Base-by-base conservation (phyloP, 2,329 filamentous ascomycete genomes). In the Xylariaceae sp. region DNA sequence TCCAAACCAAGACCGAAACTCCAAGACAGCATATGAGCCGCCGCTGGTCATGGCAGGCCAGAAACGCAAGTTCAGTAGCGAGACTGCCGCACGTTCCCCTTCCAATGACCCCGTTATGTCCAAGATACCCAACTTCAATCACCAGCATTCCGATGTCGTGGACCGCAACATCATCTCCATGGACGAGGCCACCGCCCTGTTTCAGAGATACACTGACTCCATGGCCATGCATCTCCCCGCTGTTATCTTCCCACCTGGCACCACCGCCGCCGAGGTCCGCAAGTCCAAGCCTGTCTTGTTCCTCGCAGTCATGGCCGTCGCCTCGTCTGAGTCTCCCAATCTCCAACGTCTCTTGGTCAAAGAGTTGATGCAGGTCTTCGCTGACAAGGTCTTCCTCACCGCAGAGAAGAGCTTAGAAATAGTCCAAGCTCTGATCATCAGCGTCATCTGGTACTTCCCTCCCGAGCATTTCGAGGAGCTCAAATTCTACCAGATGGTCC, bases 401-500 rank as follows among this genome's bases (percentile, higher is more conserved):
- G 88, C 87, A 11, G 83, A 89, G 56, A 95, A 94, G 71, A 88
- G 80, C 27, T 67, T 95, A 16, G 90, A 95, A 64, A 72, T 95
- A 6, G 80, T 94, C 7, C 90, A 95, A 67, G 80, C 87, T 2
- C 69, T 95, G 33, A 77, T 88, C 47, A 71, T 95, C 3, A 75
- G 81, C 6, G 81, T 84, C n/a, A 77, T 90, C 17, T 95, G 89
- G 87, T 94, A 95, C 64, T 83, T 82, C 63, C 88, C 88, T 14
- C 89, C 89, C 0, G 83, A 92, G 54, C 79, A 86, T 56, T 87
- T 87, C 48, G 88, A 94, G 59, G 86, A 93, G 67, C 80, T 92
- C 59, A 93, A 93, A 62, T 94, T 93, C 64, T 95, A 93, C 67
- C 87, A 92, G 68, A 77, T 93, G 54, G 82, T 89, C 37, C 88